Evolutionary conservation across 257 asterid genomes (phyloP).

Genomic region (Solanum microdontum): DNA sequence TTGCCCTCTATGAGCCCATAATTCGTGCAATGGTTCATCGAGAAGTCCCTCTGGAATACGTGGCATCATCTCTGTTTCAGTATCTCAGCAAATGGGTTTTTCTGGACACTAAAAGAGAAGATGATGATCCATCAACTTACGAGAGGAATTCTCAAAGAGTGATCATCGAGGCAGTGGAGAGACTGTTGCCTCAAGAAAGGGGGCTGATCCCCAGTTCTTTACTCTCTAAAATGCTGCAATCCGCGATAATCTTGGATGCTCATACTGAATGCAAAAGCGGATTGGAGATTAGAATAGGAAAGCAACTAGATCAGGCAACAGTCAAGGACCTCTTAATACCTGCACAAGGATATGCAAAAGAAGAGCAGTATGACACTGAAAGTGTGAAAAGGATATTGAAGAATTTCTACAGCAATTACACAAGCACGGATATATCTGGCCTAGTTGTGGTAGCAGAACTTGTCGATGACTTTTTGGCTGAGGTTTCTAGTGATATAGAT

Average conservation of each 20-base stretch:
- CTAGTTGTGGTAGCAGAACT: constrained; percentile 37
- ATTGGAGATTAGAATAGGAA: constrained; percentile 57
- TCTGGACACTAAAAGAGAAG: constrained; percentile 8
- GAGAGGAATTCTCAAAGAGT: constrained; percentile 28
- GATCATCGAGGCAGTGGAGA: constrained; percentile 44
- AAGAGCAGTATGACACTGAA: constrained; percentile 45
- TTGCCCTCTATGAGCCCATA: constrained; percentile 38
- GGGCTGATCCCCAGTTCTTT: constrained; percentile 32
- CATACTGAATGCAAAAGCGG: constrained; percentile 33
- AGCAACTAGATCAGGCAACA: constrained; percentile 43
- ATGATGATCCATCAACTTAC: constrained; percentile 13
- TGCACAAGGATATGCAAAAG: constrained; percentile 40
- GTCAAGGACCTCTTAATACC: constrained; percentile 51
- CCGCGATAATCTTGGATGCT: constrained; percentile 38
- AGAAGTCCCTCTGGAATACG: constrained; percentile 33
- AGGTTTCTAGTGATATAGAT: constrained; percentile 54
- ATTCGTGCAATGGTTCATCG: constrained; percentile 29
- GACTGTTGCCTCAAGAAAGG: constrained; percentile 29
- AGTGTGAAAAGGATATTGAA: constrained; percentile 56
- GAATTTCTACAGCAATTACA: constrained; percentile 38
- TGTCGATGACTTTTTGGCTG: constrained; percentile 44
- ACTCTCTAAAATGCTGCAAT: constrained; percentile 41
- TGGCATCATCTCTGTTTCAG: constrained; percentile 33
- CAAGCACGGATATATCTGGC: constrained; percentile 8
- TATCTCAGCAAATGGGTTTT: constrained; percentile 54